Percentiles rank a stretch among this genome's conserved stretches.
phyloP scores from a whole-genome alignment of 345 rosid genomes.

The Gossypium raimondii region DNA sequence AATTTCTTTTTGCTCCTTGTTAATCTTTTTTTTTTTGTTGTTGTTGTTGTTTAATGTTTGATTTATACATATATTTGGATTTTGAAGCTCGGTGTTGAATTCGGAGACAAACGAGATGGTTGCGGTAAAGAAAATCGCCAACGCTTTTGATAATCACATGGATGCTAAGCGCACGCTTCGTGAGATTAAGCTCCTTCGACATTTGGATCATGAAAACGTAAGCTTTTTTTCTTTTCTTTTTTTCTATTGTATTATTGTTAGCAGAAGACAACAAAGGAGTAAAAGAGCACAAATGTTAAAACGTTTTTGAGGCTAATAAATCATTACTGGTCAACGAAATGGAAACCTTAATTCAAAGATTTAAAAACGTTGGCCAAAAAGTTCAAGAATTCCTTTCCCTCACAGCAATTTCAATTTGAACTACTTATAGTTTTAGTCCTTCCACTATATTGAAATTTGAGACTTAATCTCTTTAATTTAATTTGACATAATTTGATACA shows the following conservation, averaged over 20 bases:
- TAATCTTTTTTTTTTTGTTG: not conserved
- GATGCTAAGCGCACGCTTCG: slow-evolving; percentile 98
- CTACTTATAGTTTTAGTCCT: no score
- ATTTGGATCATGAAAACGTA: slow-evolving; percentile 96
- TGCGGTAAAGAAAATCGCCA: slow-evolving; percentile 96
- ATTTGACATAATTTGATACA: no score
- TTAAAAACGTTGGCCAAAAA: not conserved
- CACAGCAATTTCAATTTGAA: not conserved
- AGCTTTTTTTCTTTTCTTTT: slow-evolving; percentile 9
- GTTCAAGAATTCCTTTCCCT: not conserved
- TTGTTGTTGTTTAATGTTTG: not conserved
- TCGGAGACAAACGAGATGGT: slow-evolving; percentile 88
- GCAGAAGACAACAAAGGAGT: not conserved
- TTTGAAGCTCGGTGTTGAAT: slow-evolving; percentile 77
- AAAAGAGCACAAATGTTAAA: not conserved
- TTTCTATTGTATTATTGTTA: not conserved
- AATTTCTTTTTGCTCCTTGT: not conserved
- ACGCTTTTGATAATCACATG: slow-evolving; percentile 92
- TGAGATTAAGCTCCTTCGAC: slow-evolving; percentile 92
- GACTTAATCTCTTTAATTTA: no score
- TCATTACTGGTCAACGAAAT: not conserved
- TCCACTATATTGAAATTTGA: no score
- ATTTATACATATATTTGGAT: not conserved
- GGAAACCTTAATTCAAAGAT: slow-evolving; percentile 4
- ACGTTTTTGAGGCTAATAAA: not conserved